These are phyloP conservation scores for Plenodomus biglobosus DNA, from an alignment of 2,329 filamentous ascomycete species.

Conservation along the genomic window DNA sequence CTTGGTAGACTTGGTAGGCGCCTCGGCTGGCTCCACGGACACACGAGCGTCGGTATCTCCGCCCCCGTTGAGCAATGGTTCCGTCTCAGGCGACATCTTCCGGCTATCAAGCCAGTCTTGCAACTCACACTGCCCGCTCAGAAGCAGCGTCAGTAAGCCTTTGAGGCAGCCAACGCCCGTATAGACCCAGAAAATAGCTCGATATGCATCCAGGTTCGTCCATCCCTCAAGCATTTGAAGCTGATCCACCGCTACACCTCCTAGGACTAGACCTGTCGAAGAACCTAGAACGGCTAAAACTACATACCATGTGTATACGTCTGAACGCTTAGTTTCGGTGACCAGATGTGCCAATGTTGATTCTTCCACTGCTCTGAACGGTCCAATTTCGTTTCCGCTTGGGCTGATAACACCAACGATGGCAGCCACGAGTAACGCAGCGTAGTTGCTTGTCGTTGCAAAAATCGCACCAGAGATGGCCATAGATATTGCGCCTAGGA, in stretches of 20 bases:
- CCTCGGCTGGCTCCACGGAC: constrained; percentile 13
- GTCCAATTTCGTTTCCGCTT: constrained; percentile 46
- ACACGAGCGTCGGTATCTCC: constrained; percentile 1
- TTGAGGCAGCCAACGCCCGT: constrained; percentile 46
- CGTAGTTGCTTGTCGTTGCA: constrained; percentile 36
- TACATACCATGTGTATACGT: constrained; percentile 47
- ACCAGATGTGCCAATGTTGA: constrained; percentile 43
- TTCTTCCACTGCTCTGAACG: constrained; percentile 46
- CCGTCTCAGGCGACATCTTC: constrained; percentile 17
- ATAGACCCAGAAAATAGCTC: constrained; percentile 49
- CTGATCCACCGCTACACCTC: constrained; percentile 43
- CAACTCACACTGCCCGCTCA: constrained; percentile 46
- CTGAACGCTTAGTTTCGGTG: constrained; percentile 29
- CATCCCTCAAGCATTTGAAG: constrained; percentile 38
- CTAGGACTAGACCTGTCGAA: constrained; percentile 35
- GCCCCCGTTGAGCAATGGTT: constrained; percentile 25
- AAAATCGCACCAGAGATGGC: constrained; percentile 40
- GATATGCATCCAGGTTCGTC: constrained; percentile 44
- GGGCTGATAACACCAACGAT: constrained; percentile 45
- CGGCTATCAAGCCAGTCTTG: constrained; percentile 6
- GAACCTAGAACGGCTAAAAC: constrained; percentile 43
- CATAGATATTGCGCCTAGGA: constrained; percentile 42
- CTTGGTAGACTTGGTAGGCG: constrained; percentile 10
- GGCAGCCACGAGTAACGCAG: constrained; percentile 37
- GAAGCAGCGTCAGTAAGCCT: constrained; percentile 40